phyloP scores from a whole-genome alignment of 345 rosid species.

The Noccaea bulbosa region DNA sequence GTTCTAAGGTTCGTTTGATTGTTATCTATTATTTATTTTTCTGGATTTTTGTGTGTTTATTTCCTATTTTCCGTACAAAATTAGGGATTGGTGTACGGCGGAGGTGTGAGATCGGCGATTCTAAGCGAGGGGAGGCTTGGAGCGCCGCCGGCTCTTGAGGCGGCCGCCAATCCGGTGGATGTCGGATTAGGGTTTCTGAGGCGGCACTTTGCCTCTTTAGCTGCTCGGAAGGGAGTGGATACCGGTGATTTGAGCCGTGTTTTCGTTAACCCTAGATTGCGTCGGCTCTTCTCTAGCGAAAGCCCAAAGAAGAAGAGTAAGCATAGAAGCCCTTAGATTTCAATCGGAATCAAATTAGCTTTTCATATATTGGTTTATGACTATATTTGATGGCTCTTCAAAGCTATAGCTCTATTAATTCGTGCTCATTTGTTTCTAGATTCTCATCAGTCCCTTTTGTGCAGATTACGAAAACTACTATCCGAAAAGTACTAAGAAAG shows the following conservation, averaged over 20 bases:
- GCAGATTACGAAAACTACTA: constrained; percentile 84
- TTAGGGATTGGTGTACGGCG: constrained; percentile 43
- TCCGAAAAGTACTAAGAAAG: constrained; percentile 74
- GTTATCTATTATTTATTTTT: not conserved
- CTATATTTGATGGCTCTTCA: no score
- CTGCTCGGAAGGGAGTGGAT: constrained; percentile 43
- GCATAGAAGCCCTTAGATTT: not conserved
- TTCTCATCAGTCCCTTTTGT: constrained; percentile 20
- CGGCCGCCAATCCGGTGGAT: constrained; percentile 35
- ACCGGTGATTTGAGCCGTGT: constrained; percentile 53
- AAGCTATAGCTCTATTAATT: no score
- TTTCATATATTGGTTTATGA: not conserved
- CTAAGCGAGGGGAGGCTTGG: constrained; percentile 28
- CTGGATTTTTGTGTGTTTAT: not conserved
- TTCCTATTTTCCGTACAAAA: not conserved
- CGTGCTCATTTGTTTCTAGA: not conserved
- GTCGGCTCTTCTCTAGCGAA: constrained; percentile 69
- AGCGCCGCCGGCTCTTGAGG: constrained; percentile 30
- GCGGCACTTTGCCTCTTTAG: constrained; percentile 59
- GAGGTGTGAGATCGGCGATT: constrained; percentile 47
- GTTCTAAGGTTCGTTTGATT: constrained; percentile 48
- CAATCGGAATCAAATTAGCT: not conserved
- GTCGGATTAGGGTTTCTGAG: constrained; percentile 61
- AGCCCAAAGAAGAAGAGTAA: constrained; percentile 63
- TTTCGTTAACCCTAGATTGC: constrained; percentile 69